Percentiles rank a stretch among this genome's conserved stretches.
Conservation (phyloP, 2,329 filamentous ascomycete species). For the Dichotomopilus funicola region DNA sequence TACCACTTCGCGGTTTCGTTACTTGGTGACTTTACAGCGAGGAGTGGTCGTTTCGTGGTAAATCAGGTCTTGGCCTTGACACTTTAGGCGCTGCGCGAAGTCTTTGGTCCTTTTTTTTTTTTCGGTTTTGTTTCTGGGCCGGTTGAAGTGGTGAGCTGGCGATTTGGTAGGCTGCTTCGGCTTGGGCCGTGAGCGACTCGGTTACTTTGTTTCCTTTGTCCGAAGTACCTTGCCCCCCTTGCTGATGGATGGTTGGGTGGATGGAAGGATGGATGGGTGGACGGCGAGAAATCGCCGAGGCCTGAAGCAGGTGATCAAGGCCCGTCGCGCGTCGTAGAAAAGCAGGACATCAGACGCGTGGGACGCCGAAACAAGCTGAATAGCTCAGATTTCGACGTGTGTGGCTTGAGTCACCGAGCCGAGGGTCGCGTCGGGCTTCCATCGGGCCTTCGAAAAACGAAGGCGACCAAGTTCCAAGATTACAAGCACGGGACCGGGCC, state of each 20-base stretch:
- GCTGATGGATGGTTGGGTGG: not conserved
- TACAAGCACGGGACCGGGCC: constrained; percentile 1
- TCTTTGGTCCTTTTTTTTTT: not conserved
- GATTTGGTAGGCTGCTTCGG: not conserved
- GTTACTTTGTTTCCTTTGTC: not conserved
- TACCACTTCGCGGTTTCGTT: constrained; percentile 1
- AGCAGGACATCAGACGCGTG: not conserved
- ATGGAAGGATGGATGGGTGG: not conserved
- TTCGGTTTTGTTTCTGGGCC: too few species aligned
- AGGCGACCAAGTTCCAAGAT: not conserved
- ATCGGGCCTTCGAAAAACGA: constrained; percentile 5
- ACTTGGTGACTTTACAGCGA: not conserved
- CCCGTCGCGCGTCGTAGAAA: not conserved
- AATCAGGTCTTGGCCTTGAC: not conserved
- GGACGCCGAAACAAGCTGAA: not conserved
- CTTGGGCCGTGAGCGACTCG: not conserved
- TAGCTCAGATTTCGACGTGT: not conserved
- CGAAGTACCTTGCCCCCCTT: not conserved
- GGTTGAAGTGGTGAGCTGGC: constrained; percentile 7
- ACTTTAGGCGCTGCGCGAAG: constrained; percentile 5
- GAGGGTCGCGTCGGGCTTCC: constrained; percentile 3
- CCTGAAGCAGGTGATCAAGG: not conserved
- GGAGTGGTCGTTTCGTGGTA: constrained; percentile 10
- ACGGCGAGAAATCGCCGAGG: not conserved
- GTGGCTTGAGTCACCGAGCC: constrained; percentile 2